Percentiles rank a stretch among this genome's conserved stretches.
Conservation (phyloP, 805 yeast species). For the Teunomyces tritomae region DNA sequence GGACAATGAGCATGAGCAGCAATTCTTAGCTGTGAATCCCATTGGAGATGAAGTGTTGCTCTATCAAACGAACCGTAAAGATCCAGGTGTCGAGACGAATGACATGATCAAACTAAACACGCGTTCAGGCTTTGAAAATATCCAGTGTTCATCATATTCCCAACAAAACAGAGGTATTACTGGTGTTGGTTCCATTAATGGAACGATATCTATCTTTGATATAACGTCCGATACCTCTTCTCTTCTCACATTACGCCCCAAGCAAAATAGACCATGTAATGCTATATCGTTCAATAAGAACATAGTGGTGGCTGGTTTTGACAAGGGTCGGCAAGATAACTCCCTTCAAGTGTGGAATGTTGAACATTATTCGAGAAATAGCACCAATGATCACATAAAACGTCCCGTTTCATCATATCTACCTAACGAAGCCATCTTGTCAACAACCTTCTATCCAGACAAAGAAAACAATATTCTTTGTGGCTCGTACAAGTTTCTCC, state of each 20-base stretch:
- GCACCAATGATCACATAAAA: conserved; percentile 49
- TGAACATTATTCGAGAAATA: conserved; percentile 50
- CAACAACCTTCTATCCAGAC: conserved; percentile 64
- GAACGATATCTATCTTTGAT: conserved; percentile 62
- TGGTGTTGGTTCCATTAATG: conserved; percentile 75
- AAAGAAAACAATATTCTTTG: conserved; percentile 55
- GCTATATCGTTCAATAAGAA: conserved; percentile 68
- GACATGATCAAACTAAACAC: conserved; percentile 51
- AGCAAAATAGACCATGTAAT: conserved; percentile 73
- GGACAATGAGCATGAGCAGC: conserved; percentile 56
- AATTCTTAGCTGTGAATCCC: conserved; percentile 68
- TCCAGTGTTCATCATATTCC: conserved; percentile 68
- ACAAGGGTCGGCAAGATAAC: conserved; percentile 71
- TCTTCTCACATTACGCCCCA: conserved; percentile 49
- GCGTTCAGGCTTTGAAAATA: conserved; percentile 62
- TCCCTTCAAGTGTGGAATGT: conserved; percentile 81
- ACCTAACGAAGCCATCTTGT: conserved; percentile 71
- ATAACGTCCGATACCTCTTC: conserved; percentile 40
- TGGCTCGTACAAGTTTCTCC: conserved; percentile 71
- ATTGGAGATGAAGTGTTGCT: conserved; percentile 76
- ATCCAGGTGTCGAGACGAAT: conserved; percentile 49
- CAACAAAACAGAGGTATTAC: conserved; percentile 52
- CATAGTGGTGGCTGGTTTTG: conserved; percentile 74
- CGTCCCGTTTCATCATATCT: conserved; percentile 56
- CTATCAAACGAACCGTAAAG: conserved; percentile 49